A percentile compares a stretch with the other conserved stretches of the same genome.
Conservation (phyloP, 2,329 filamentous ascomycete genomes). For the Aurifilum marmelostoma region DNA sequence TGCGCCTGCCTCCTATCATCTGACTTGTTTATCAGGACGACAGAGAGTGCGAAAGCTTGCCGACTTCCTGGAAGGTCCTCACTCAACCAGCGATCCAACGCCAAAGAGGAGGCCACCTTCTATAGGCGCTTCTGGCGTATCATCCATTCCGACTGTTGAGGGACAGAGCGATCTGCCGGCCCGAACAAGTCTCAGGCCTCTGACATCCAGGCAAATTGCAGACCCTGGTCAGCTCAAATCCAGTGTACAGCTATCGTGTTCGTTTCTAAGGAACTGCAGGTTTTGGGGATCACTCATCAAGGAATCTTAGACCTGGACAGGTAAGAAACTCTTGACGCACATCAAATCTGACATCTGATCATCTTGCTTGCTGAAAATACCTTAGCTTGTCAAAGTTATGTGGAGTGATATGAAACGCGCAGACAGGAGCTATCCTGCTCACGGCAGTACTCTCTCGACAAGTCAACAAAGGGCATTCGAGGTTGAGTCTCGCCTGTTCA, state of each 20-base stretch:
- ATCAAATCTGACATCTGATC: not conserved
- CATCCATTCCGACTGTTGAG: no score
- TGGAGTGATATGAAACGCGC: constrained; percentile 52
- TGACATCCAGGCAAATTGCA: not conserved
- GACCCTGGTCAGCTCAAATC: not conserved
- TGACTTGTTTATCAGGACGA: no score
- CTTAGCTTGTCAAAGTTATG: constrained; percentile 57
- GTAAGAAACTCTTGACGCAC: not conserved
- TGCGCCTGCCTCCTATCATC: no score
- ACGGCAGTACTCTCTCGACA: constrained; percentile 9
- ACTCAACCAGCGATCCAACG: no score
- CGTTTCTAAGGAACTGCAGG: not conserved
- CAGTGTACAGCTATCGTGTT: not conserved
- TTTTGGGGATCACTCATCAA: not conserved
- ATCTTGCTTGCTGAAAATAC: not conserved
- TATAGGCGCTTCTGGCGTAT: no score
- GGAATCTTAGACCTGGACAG: constrained; percentile 3
- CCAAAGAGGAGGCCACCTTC: no score
- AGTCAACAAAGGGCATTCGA: constrained; percentile 44
- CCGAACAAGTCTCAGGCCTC: no score
- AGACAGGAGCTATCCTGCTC: fast-evolving
- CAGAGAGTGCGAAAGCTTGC: no score
- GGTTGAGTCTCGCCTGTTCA: constrained; percentile 59
- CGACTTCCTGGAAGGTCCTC: no score
- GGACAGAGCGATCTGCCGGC: no score